These are phyloP conservation scores for Oehlia diaphana DNA, from an alignment of 192 early-diverging fungal species.

Conservation along the genomic window DNA sequence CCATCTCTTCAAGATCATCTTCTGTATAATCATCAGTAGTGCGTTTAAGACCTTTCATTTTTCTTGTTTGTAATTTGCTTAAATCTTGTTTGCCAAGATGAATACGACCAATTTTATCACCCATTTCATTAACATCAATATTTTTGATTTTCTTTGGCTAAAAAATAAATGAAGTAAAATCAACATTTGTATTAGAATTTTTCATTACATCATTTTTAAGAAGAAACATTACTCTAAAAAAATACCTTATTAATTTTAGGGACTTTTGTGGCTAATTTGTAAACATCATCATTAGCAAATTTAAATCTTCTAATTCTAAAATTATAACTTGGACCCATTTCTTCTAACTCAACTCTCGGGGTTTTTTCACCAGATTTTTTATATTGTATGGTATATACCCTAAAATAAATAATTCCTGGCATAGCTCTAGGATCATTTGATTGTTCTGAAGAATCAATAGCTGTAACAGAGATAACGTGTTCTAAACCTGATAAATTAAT, in stretches of 20 bases:
- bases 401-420: constrained; percentile 67
- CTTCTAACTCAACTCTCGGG: constrained; percentile 88
- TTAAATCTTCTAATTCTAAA: constrained; percentile 74
- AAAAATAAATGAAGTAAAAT: constrained; percentile 9
- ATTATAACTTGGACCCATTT: constrained; percentile 92
- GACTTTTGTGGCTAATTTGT: constrained; percentile 78
- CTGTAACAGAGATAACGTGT: constrained; percentile 84
- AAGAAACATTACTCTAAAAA: neutral
- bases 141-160: constrained; percentile 91
- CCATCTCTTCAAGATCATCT: constrained; percentile 11
- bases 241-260: constrained; percentile 84
- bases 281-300: constrained; percentile 74
- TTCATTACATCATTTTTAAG: neutral
- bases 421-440: constrained; percentile 53
- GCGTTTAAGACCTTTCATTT: constrained; percentile 96
- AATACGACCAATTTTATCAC: constrained; percentile 88
- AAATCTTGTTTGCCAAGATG: constrained; percentile 93
- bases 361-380: constrained; percentile 86
- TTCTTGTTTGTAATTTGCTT: constrained; percentile 91
- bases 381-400: constrained; percentile 78
- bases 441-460: constrained; percentile 36
- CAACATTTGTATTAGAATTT: neutral
- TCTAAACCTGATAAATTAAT: constrained; percentile 87
- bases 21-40: constrained; percentile 21
- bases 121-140: constrained; percentile 83